Conservation (phyloP, 164 flowering plant species). For the Kalanchoe fedtschenkoi region DNA sequence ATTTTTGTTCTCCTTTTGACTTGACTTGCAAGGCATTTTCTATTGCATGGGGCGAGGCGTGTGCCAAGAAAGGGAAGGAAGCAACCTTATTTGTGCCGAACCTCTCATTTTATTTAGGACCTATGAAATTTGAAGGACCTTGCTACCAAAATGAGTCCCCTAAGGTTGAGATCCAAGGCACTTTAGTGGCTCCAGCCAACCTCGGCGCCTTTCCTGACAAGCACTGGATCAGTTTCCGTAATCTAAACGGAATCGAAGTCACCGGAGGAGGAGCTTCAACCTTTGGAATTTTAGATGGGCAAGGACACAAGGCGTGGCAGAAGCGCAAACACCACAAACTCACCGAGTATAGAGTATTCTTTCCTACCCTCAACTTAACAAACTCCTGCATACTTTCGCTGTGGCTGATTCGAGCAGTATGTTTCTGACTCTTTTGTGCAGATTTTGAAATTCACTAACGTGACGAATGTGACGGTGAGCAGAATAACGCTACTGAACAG, state of each 20-base stretch:
- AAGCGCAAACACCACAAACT: background rate
- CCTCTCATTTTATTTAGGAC: no score
- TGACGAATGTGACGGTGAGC: slow-evolving; percentile 14
- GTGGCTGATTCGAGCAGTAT: background rate
- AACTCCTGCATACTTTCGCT: no score
- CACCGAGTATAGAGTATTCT: slow-evolving; percentile 9
- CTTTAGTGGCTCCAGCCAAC: slow-evolving; percentile 13
- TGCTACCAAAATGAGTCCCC: slow-evolving; percentile 10
- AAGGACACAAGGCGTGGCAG: slow-evolving; percentile 17
- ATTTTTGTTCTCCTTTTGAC: no score
- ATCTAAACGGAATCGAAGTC: slow-evolving; percentile 9
- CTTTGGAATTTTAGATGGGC: slow-evolving; percentile 10
- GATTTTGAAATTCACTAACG: slow-evolving; percentile 12
- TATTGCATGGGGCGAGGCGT: no score
- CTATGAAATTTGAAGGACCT: no score
- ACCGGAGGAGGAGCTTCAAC: slow-evolving; percentile 8
- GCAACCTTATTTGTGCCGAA: no score
- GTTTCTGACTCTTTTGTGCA: slow-evolving; percentile 6
- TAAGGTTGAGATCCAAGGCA: slow-evolving; percentile 15
- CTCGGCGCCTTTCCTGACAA: background rate
- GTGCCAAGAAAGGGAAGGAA: no score
- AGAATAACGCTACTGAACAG: slow-evolving; percentile 11
- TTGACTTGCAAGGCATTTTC: no score
- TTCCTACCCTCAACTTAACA: background rate
- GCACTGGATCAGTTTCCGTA: slow-evolving; percentile 17